phyloP scores from a whole-genome alignment of 78 protist genomes.

The Dictyostelium brefeldianum region DNA sequence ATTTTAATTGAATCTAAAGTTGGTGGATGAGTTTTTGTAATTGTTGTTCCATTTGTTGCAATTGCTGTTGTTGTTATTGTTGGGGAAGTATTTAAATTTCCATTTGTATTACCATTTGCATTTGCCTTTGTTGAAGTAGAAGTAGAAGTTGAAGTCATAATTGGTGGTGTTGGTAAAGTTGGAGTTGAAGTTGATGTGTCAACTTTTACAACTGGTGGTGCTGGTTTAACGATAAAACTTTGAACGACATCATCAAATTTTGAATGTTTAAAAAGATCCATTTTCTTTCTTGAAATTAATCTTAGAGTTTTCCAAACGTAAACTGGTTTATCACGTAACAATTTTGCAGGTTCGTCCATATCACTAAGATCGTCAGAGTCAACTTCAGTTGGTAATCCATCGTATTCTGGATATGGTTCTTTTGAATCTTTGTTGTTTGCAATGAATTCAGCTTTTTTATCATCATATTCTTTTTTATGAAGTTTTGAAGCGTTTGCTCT shows the following conservation, averaged over 20 bases:
- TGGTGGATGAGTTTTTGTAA: too few species aligned
- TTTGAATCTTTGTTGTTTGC: constrained; percentile 7
- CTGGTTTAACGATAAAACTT: background rate
- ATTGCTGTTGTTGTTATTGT: too few species aligned
- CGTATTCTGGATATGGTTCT: background rate
- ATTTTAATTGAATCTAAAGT: too few species aligned
- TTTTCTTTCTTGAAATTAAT: constrained; percentile 34
- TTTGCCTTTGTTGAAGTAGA: background rate
- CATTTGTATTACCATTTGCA: too few species aligned
- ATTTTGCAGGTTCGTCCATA: constrained; percentile 68
- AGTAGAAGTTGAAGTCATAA: constrained; percentile 4
- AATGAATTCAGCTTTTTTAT: constrained; percentile 5
- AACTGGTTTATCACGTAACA: constrained; percentile 25
- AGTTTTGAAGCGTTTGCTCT: background rate
- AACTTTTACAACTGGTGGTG: background rate
- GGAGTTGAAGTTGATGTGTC: background rate
- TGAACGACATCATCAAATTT: constrained; percentile 50
- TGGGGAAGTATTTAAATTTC: too few species aligned
- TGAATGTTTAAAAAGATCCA: constrained; percentile 20
- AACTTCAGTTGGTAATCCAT: background rate
- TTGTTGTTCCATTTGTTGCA: too few species aligned
- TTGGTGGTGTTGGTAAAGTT: background rate
- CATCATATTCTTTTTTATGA: constrained; percentile 5
- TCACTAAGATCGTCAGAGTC: constrained; percentile 74
- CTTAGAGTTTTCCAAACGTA: constrained; percentile 70